Evolutionary conservation across 1,139 yeast genomes (phyloP).

Genomic region (Sugiyamaella pinicola): DNA sequence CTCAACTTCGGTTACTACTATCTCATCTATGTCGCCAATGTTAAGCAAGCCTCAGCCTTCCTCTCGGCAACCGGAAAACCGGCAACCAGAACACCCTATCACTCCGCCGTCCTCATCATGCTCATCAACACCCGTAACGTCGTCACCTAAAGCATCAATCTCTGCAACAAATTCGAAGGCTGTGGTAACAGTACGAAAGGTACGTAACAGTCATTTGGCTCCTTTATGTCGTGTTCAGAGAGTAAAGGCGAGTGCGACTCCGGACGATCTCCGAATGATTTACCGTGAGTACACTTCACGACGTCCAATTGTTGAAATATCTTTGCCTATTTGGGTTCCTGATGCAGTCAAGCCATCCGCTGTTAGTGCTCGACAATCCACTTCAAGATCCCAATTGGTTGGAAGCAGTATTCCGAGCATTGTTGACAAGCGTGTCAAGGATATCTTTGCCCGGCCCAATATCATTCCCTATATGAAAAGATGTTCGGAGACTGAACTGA

Average conservation of each 20-base stretch:
- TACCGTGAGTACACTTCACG: conserved; percentile 20
- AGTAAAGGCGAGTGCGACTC: conserved; percentile 20
- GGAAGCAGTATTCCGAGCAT: conserved; percentile 12
- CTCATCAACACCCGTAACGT: conserved; percentile 5
- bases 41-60: neutral
- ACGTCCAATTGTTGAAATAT: conserved; percentile 20
- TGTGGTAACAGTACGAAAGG: conserved; percentile 8
- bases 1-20: neutral
- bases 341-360: conserved; percentile 12
- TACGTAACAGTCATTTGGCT: conserved; percentile 20
- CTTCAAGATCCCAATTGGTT: neutral
- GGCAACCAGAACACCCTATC: neutral
- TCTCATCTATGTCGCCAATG: neutral
- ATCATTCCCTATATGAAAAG: conserved; percentile 4
- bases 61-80: neutral
- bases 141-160: conserved; percentile 8
- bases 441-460: conserved; percentile 7
- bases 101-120: conserved; percentile 7
- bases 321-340: conserved; percentile 25
- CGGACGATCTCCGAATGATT: conserved; percentile 23
- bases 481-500: conserved; percentile 6
- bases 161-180: neutral
- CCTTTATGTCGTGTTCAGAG: conserved; percentile 23
- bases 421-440: conserved; percentile 17
- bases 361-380: conserved; percentile 7